These are phyloP conservation scores for Blastosporella zonata DNA, from an alignment of 1,284 basidiomycete genomes.

Conservation along the genomic window DNA sequence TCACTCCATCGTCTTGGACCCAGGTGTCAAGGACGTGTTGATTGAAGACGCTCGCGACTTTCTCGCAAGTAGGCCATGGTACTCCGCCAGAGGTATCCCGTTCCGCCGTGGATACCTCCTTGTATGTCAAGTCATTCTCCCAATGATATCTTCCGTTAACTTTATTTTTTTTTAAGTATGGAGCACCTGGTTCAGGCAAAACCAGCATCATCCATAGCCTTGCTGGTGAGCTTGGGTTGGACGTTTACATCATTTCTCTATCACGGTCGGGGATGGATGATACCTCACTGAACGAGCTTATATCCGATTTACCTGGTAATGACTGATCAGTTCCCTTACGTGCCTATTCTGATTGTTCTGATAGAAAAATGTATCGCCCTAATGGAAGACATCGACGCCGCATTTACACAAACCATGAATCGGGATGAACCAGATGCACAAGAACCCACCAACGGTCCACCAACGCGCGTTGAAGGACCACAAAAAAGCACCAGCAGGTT, in stretches of 20 bases:
- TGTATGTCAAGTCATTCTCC: conserved; percentile 32
- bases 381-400: conserved; percentile 81
- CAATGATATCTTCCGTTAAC: not conserved
- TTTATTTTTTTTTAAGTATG: conserved; percentile 41
- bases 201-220: conserved; percentile 73
- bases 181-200: conserved; percentile 74
- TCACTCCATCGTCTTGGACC: conserved; percentile 64
- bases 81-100: conserved; percentile 65
- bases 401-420: conserved; percentile 57
- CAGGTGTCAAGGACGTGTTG: conserved; percentile 59
- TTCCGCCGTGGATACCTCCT: conserved; percentile 72
- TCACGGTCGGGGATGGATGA: conserved; percentile 72
- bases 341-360: conserved; percentile 2
- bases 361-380: conserved; percentile 63
- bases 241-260: conserved; percentile 76
- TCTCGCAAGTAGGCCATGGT: conserved; percentile 63
- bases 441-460: conserved; percentile 6
- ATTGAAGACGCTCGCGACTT: conserved; percentile 69
- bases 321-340: not conserved
- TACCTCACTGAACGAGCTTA: conserved; percentile 52
- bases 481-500: conserved; percentile 18
- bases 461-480: conserved; percentile 4
- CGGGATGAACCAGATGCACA: conserved; percentile 32
- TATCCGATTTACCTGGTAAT: conserved; percentile 57
- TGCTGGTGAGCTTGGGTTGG: conserved; percentile 71